Evolutionary conservation across 1,284 basidiomycete genomes (phyloP).

Genomic region (Malassezia equina): DNA sequence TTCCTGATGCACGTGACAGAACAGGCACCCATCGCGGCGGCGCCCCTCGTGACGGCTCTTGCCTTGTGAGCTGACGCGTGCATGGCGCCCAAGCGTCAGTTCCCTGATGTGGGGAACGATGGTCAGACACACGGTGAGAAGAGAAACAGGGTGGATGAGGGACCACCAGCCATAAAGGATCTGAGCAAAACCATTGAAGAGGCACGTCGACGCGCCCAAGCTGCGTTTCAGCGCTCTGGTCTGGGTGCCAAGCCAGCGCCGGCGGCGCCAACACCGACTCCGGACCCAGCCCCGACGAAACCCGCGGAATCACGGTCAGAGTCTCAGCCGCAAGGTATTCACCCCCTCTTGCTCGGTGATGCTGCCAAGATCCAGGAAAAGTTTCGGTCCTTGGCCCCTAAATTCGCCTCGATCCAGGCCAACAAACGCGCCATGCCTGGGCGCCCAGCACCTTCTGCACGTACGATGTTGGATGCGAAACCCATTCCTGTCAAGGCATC

Average conservation of each 20-base stretch:
- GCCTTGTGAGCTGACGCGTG: neutral
- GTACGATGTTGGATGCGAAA: neutral
- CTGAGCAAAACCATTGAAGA: conserved; percentile 13
- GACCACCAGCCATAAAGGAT: neutral
- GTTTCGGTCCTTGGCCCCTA: conserved; percentile 11
- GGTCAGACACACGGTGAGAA: neutral
- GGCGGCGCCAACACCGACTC: neutral
- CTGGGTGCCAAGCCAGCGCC: neutral
- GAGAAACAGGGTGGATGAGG: neutral
- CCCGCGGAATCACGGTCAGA: neutral
- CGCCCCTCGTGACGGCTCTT: neutral
- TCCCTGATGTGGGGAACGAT: neutral
- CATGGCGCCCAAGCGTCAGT: conserved; percentile 15
- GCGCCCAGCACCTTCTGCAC: neutral
- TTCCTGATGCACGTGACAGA: neutral
- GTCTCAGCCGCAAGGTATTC: conserved; percentile 26
- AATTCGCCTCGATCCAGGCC: conserved; percentile 12
- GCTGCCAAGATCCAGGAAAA: conserved; percentile 14
- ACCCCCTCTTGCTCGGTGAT: conserved; percentile 29
- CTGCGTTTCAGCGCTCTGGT: conserved; percentile 11
- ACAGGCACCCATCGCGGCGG: neutral
- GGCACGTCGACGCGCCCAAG: conserved; percentile 13
- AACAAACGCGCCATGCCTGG: conserved; percentile 5
- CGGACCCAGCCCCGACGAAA: too few species aligned
- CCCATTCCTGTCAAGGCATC: conserved; percentile 1